Conservation (phyloP, 2,329 filamentous ascomycete genomes). For the Neocatenulostroma microsporum region DNA sequence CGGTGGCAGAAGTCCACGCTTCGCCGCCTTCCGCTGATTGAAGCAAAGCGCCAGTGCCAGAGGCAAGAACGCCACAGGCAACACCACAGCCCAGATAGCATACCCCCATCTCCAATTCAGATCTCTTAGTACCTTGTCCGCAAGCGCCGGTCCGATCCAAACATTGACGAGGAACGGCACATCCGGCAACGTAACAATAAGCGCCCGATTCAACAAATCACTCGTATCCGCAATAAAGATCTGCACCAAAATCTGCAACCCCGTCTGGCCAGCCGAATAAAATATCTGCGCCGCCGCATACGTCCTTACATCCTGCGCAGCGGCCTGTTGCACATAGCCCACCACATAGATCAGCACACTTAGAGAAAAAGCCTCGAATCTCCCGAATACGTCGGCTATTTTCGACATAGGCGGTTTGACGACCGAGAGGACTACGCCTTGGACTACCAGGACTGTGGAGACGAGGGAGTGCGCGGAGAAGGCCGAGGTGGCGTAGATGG, state of each 20-base stretch:
- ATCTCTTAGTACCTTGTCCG: slow-evolving; percentile 39
- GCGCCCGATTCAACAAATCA: slow-evolving; percentile 51
- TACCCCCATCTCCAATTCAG: slow-evolving; percentile 57
- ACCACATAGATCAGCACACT: slow-evolving; percentile 48
- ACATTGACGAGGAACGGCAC: slow-evolving; percentile 54
- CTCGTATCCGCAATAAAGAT: slow-evolving; percentile 59
- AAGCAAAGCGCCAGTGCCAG: slow-evolving; percentile 46
- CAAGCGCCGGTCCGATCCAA: slow-evolving; percentile 52
- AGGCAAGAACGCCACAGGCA: slow-evolving; percentile 50
- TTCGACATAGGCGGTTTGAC: slow-evolving; percentile 56
- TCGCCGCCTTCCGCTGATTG: slow-evolving; percentile 47
- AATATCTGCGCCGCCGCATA: slow-evolving; percentile 53
- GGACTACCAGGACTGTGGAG: slow-evolving; percentile 57
- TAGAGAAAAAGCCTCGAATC: slow-evolving; percentile 51
- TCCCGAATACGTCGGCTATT: slow-evolving; percentile 55
- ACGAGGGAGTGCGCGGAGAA: slow-evolving; percentile 59
- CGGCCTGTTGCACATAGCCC: slow-evolving; percentile 52
- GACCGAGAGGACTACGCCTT: slow-evolving; percentile 55
- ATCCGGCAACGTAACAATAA: slow-evolving; percentile 52
- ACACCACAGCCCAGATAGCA: slow-evolving; percentile 54
- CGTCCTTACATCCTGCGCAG: slow-evolving; percentile 47
- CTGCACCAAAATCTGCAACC: slow-evolving; percentile 54
- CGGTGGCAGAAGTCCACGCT: slow-evolving; percentile 38
- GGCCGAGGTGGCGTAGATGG: slow-evolving; percentile 57
- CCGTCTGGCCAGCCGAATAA: slow-evolving; percentile 54